Evolutionary conservation across 176 grass and related monocot species (phyloP).

Genomic region (Stipa capillata): DNA sequence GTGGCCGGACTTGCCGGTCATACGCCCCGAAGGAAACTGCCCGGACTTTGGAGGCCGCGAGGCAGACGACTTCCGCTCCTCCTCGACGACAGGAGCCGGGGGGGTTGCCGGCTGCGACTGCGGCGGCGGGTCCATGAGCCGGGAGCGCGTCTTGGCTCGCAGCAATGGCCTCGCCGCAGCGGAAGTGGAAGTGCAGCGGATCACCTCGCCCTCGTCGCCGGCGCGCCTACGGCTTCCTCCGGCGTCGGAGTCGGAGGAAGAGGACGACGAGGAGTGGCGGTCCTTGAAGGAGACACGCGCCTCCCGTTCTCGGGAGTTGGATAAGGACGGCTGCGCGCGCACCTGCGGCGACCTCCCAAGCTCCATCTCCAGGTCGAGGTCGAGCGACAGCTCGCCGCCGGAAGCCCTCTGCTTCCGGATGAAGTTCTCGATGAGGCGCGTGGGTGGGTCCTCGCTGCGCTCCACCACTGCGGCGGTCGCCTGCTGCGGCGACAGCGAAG

Average conservation of each 20-base stretch:
- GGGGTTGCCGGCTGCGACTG: neutral
- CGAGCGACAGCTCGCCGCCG: conserved; percentile 47
- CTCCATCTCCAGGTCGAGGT: conserved; percentile 68
- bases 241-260: conserved; percentile 24
- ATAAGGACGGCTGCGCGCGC: conserved; percentile 11
- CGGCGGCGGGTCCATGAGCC: conserved; percentile 64
- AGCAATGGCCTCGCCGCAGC: conserved; percentile 18
- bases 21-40: conserved; percentile 30
- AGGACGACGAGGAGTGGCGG: neutral
- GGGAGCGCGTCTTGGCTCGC: conserved; percentile 56
- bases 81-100: neutral
- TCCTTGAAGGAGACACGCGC: conserved; percentile 42
- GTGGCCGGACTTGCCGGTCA: conserved; percentile 35
- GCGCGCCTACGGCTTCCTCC: neutral
- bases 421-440: conserved; percentile 69
- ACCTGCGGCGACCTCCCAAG: conserved; percentile 21
- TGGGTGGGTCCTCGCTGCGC: conserved; percentile 53
- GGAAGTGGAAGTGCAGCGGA: conserved; percentile 51
- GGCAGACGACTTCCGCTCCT: conserved; percentile 19
- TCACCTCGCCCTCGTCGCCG: conserved; percentile 33
- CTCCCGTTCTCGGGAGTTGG: conserved; percentile 48
- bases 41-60: conserved; percentile 32
- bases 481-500: neutral
- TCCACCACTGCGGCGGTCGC: neutral
- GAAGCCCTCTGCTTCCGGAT: conserved; percentile 46